These are phyloP conservation scores for Sporisorium sorghi DNA, from an alignment of 1,284 basidiomycete species.

Conservation along the genomic window DNA sequence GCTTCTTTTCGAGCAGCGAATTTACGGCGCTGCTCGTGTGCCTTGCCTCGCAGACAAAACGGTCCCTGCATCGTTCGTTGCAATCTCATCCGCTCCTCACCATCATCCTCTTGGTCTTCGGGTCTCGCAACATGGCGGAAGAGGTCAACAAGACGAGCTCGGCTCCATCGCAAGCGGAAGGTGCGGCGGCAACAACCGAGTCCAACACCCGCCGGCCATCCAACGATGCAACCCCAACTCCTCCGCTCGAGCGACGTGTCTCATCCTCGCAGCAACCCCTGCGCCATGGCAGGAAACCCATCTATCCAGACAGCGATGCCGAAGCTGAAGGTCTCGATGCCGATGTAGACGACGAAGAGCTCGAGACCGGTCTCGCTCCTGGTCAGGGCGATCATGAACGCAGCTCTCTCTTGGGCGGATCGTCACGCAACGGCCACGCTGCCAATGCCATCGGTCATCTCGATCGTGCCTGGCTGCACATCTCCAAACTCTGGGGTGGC, in stretches of 20 bases:
- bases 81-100: neutral
- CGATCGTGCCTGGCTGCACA: slow-evolving; percentile 44
- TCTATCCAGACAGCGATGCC: slow-evolving; percentile 54
- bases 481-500: slow-evolving; percentile 46
- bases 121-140: slow-evolving; percentile 13
- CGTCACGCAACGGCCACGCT: slow-evolving; percentile 12
- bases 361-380: slow-evolving; percentile 40
- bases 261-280: slow-evolving; percentile 45
- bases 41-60: neutral
- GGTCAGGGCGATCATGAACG: slow-evolving; percentile 40
- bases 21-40: slow-evolving; percentile 2
- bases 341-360: slow-evolving; percentile 52
- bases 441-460: slow-evolving; percentile 19
- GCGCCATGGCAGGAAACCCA: slow-evolving; percentile 51
- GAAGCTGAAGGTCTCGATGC: slow-evolving; percentile 53
- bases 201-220: slow-evolving; percentile 13
- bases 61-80: slow-evolving; percentile 7
- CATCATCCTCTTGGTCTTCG: neutral
- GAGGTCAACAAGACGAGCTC: slow-evolving; percentile 8
- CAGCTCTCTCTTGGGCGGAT: slow-evolving; percentile 37
- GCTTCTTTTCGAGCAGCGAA: neutral
- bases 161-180: slow-evolving; percentile 4
- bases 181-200: slow-evolving; percentile 5
- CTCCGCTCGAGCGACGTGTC: slow-evolving; percentile 35
- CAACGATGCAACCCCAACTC: slow-evolving; percentile 16